Percentiles rank a stretch among this genome's conserved stretches.
phyloP scores from a whole-genome alignment of 2,329 filamentous ascomycete genomes.

The Colletotrichum lini region DNA sequence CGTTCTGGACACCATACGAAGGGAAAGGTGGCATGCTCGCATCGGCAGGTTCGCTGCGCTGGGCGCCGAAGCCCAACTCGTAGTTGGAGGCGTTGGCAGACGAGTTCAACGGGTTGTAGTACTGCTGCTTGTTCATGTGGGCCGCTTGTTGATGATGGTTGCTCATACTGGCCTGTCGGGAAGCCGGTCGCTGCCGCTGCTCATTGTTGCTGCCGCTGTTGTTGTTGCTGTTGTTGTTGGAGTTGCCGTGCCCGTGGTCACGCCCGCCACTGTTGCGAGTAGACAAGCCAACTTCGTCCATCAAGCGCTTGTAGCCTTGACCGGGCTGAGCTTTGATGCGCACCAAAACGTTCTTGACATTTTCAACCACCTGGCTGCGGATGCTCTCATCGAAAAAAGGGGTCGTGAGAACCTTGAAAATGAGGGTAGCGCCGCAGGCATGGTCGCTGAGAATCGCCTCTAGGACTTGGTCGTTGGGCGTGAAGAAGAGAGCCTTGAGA shows the following conservation, averaged over 20 bases:
- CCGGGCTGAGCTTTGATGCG: slow-evolving; percentile 93
- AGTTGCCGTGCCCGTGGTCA: slow-evolving; percentile 55
- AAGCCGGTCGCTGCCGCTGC: slow-evolving; percentile 69
- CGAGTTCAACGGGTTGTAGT: slow-evolving; percentile 65
- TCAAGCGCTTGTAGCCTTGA: slow-evolving; percentile 97
- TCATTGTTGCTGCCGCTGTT: slow-evolving; percentile 63
- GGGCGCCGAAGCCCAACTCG: slow-evolving; percentile 66
- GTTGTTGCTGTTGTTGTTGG: slow-evolving; percentile 55
- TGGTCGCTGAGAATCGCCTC: slow-evolving; percentile 94
- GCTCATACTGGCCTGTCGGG: slow-evolving; percentile 66
- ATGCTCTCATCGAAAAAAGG: slow-evolving; percentile 97
- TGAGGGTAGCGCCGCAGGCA: slow-evolving; percentile 91
- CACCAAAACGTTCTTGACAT: slow-evolving; percentile 88
- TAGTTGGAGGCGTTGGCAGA: slow-evolving; percentile 59
- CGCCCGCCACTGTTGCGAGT: slow-evolving; percentile 67
- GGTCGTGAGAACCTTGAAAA: slow-evolving; percentile 98
- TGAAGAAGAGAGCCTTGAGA: slow-evolving; percentile 93
- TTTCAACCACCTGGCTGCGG: slow-evolving; percentile 89
- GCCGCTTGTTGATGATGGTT: slow-evolving; percentile 58
- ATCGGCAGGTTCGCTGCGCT: slow-evolving; percentile 69
- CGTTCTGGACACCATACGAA: slow-evolving; percentile 64
- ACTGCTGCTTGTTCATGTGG: slow-evolving; percentile 59
- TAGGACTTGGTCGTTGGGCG: slow-evolving; percentile 85
- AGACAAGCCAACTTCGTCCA: slow-evolving; percentile 97
- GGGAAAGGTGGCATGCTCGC: slow-evolving; percentile 65